phyloP scores from a whole-genome alignment of 75 land plant species.

The Gnetum montanum region DNA sequence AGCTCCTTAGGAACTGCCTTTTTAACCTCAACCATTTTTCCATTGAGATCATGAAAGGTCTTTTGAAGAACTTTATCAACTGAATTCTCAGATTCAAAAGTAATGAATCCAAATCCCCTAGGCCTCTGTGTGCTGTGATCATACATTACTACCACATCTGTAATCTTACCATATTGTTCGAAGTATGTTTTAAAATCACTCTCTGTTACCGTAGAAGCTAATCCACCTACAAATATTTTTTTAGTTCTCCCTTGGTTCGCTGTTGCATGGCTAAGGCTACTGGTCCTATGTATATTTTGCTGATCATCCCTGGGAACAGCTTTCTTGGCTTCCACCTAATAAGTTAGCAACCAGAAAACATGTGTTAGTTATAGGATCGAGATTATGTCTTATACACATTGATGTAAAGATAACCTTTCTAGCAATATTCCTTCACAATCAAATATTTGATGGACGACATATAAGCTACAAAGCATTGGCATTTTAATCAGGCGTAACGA shows the following conservation, averaged over 20 bases:
- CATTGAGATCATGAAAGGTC: conserved; percentile 95
- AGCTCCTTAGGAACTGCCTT: conserved; percentile 90
- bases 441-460: background rate
- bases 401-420: background rate
- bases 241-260: conserved; percentile 73
- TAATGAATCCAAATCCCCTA: conserved; percentile 95
- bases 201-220: conserved; percentile 91
- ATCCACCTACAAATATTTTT: conserved; percentile 97
- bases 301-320: conserved; percentile 98
- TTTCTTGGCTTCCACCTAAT: conserved; percentile 96
- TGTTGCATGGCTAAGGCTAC: conserved; percentile 36
- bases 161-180: conserved; percentile 92
- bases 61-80: conserved; percentile 80
- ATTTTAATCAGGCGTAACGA: background rate
- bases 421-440: background rate
- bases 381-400: too few species aligned
- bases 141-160: conserved; percentile 99
- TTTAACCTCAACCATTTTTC: conserved; percentile 98
- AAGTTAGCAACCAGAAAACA: conserved; percentile 1
- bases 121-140: conserved; percentile 98
- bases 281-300: conserved; percentile 48
- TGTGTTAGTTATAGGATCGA: conserved; percentile 4
- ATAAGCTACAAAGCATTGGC: background rate
- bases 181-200: conserved; percentile 88
- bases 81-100: conserved; percentile 93